These are phyloP conservation scores for Saprolegnia parasitica DNA, from an alignment of 352 stramenopile species.

Conservation along the genomic window DNA sequence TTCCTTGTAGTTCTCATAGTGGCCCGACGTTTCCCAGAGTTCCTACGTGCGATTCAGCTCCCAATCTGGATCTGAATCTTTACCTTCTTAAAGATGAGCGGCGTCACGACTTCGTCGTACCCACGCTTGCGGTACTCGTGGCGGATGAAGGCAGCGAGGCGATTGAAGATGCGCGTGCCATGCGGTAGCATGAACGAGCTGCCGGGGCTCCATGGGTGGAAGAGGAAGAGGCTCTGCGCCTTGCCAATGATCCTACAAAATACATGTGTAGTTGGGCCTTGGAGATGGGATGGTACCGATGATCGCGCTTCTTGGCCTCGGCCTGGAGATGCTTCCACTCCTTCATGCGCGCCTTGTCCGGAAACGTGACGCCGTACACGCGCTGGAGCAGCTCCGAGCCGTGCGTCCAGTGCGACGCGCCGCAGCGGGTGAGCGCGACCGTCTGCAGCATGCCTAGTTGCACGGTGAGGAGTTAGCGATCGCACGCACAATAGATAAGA, in stretches of 20 bases:
- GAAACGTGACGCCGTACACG: constrained; percentile 97
- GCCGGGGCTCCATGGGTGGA: constrained; percentile 92
- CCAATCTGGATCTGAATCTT: not conserved
- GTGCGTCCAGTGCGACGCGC: constrained; percentile 89
- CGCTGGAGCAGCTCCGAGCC: constrained; percentile 89
- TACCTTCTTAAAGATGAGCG: constrained; percentile 94
- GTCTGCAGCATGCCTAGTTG: constrained; percentile 78
- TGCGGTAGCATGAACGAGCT: constrained; percentile 98
- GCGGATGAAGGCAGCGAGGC: constrained; percentile 83
- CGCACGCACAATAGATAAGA: not conserved
- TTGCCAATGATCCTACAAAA: constrained; percentile 69
- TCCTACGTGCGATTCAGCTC: constrained; percentile 36
- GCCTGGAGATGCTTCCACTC: constrained; percentile 87
- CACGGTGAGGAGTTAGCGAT: not conserved
- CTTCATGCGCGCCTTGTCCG: constrained; percentile 82
- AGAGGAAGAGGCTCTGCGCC: constrained; percentile 96
- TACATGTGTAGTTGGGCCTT: constrained; percentile 13
- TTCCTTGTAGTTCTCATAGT: constrained; percentile 96
- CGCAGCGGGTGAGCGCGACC: constrained; percentile 94
- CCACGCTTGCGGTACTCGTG: constrained; percentile 82
- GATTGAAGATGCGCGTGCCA: constrained; percentile 98
- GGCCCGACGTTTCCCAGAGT: constrained; percentile 96
- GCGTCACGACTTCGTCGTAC: constrained; percentile 97
- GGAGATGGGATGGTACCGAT: constrained; percentile 54
- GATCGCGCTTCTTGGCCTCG: constrained; percentile 95